Evolutionary conservation across 352 stramenopile species (phyloP).

Genomic region (Heterotrichella gracilis): DNA sequence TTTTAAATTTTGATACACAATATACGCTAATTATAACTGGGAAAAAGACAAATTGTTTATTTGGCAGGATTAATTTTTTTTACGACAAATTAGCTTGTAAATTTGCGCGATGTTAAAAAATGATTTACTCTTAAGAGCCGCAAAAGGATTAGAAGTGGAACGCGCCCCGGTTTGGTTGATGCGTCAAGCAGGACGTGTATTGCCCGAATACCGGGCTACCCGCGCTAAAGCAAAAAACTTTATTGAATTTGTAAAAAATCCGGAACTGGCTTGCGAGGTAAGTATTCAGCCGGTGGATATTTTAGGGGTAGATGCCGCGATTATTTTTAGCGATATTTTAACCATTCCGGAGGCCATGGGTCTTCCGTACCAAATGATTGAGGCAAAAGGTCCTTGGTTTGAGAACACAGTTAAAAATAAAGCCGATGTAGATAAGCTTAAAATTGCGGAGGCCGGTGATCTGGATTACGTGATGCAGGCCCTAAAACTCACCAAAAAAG

Average conservation of each 20-base stretch:
- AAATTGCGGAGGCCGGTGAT: slow-evolving; percentile 38
- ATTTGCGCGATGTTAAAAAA: slow-evolving; percentile 1
- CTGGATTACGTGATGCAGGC: slow-evolving; percentile 72
- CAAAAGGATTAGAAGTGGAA: neutral
- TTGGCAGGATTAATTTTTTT: no score
- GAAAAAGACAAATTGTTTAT: no score
- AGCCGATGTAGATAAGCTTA: slow-evolving; percentile 18
- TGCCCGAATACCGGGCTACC: neutral
- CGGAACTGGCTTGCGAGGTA: neutral
- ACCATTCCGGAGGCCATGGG: slow-evolving; percentile 80
- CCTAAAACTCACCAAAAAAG: slow-evolving; percentile 42
- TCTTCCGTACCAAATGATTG: slow-evolving; percentile 72
- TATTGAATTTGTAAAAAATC: neutral
- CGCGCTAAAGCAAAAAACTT: neutral
- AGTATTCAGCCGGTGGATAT: neutral
- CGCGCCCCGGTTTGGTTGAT: neutral
- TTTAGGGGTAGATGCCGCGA: slow-evolving; percentile 56
- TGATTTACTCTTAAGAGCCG: neutral
- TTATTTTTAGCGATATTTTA: slow-evolving; percentile 94
- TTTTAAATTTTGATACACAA: no score
- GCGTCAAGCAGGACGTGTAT: neutral
- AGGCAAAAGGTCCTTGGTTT: slow-evolving; percentile 50
- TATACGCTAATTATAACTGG: no score
- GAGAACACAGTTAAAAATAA: slow-evolving; percentile 18
- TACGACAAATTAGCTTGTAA: neutral